Percentiles rank a stretch among this genome's conserved stretches.
These are phyloP conservation scores for Rhizopogon rudus DNA, from an alignment of 768 basidiomycete species.

Conservation along the genomic window DNA sequence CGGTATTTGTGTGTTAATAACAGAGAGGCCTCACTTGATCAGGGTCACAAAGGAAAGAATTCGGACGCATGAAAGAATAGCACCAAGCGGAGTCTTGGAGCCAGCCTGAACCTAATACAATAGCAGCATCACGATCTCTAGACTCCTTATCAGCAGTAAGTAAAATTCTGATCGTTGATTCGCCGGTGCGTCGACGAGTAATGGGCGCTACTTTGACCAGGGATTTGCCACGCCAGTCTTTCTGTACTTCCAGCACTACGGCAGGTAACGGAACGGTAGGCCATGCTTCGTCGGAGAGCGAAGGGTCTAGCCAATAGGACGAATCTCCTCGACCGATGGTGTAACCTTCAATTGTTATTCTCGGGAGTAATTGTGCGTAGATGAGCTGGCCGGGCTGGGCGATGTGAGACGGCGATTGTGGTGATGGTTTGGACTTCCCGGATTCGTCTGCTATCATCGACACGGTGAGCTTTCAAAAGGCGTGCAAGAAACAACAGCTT, in stretches of 20 bases:
- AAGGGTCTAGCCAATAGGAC: neutral
- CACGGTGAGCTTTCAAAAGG: neutral
- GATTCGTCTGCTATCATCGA: neutral
- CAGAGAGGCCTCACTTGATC: neutral
- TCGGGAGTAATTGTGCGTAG: neutral
- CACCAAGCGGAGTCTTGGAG: neutral
- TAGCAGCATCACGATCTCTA: neutral
- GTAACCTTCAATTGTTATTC: neutral
- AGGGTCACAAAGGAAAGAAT: neutral
- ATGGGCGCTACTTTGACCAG: neutral
- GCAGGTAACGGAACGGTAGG: neutral
- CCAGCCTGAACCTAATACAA: neutral
- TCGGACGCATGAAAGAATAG: neutral
- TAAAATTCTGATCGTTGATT: neutral
- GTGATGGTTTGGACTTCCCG: neutral
- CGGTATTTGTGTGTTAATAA: neutral
- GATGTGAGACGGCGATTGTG: neutral
- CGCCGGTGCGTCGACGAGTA: neutral
- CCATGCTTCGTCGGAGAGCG: neutral
- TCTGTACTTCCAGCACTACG: neutral
- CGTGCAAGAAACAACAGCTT: neutral
- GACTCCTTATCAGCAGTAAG: neutral
- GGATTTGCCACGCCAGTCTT: neutral
- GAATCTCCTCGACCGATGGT: neutral
- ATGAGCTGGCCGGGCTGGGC: neutral